Evolutionary conservation across 495 filamentous ascomycete species (phyloP).

Genomic region (Tuber calosporum): DNA sequence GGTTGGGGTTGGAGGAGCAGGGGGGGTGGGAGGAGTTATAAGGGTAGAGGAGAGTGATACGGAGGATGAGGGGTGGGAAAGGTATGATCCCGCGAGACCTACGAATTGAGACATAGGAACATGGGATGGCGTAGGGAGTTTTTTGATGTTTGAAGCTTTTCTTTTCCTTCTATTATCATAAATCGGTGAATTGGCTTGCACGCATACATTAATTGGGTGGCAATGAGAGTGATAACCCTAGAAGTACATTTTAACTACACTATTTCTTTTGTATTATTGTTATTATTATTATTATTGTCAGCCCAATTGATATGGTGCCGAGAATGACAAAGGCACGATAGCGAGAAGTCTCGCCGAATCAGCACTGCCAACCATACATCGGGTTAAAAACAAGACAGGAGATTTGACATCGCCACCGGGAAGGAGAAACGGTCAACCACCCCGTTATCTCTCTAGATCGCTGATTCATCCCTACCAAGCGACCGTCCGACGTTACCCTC

Average conservation of each 20-base stretch:
- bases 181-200: not conserved
- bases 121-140: not conserved
- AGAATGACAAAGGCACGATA: too few relatives aligned
- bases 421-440: too few relatives aligned
- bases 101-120: conserved; percentile 18
- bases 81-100: conserved; percentile 35
- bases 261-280: too few relatives aligned
- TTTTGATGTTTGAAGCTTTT: not conserved
- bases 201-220: not conserved
- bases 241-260: not conserved
- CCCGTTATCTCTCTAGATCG: too few relatives aligned
- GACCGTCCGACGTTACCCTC: too few relatives aligned
- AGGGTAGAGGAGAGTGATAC: conserved; percentile 46
- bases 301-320: too few relatives aligned
- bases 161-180: not conserved
- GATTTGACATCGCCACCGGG: too few relatives aligned
- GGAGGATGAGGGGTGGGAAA: conserved; percentile 37
- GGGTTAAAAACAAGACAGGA: too few relatives aligned
- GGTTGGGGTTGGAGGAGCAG: conserved; percentile 40
- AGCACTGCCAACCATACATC: too few relatives aligned
- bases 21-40: conserved; percentile 7
- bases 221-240: not conserved
- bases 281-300: too few relatives aligned
- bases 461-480: too few relatives aligned
- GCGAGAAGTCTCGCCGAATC: too few relatives aligned